Evolutionary conservation across 176 grass and related monocot species (phyloP).

Genomic region (Eremochloa ophiuroides): DNA sequence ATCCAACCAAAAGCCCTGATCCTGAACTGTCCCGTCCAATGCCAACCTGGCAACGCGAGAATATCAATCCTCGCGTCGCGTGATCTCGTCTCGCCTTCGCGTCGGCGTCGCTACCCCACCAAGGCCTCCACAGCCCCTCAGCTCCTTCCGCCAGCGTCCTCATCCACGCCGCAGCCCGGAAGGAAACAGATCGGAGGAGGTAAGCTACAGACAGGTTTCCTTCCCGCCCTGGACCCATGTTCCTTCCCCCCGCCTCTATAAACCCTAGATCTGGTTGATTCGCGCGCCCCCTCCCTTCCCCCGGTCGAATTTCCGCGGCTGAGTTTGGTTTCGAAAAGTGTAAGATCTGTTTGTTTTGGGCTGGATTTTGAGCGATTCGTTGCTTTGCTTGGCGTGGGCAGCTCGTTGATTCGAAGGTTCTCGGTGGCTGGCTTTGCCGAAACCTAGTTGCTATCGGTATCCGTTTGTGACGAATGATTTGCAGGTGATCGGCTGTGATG

Average conservation of each 20-base stretch:
- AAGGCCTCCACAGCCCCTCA: no score
- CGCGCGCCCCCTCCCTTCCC: not conserved
- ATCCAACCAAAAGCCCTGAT: not conserved
- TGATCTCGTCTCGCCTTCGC: not conserved
- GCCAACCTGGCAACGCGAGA: not conserved
- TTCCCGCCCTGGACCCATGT: not conserved
- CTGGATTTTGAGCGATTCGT: not conserved
- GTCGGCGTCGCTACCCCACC: no score
- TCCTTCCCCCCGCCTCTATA: not conserved
- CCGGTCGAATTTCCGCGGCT: not conserved
- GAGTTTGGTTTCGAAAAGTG: not conserved
- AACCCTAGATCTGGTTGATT: not conserved
- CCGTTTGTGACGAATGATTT: not conserved
- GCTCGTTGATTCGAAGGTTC: not conserved
- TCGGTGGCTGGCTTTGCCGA: not conserved
- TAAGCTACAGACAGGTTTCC: not conserved
- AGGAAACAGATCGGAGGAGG: slow-evolving; percentile 1
- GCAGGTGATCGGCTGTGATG: slow-evolving; percentile 32
- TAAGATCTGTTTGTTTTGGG: not conserved
- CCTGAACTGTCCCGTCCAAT: not conserved
- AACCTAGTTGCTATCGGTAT: not conserved
- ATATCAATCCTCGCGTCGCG: not conserved
- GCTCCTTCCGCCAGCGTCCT: not conserved
- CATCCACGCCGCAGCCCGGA: not conserved
- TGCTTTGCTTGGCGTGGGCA: not conserved